Conservation (phyloP, 306 rosid species). For the Carpinus viminea region DNA sequence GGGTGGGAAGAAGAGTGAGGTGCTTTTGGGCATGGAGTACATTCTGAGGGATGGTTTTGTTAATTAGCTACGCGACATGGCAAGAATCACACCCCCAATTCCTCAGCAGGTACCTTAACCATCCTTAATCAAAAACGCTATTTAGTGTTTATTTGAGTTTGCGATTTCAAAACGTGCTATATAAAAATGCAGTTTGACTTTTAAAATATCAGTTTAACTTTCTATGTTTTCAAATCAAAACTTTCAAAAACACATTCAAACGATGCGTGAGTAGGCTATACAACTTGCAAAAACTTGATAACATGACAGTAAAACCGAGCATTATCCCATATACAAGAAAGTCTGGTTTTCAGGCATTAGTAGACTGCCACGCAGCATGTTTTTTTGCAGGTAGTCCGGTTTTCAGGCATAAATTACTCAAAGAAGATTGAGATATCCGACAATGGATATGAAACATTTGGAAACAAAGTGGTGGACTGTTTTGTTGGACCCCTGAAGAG, state of each 20-base stretch:
- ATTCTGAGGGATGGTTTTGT: slow-evolving; percentile 11
- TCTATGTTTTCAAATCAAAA: no score
- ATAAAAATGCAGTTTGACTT: no score
- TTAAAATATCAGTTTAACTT: no score
- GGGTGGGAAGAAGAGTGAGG: slow-evolving; percentile 10
- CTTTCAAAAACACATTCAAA: no score
- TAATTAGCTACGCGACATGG: slow-evolving; percentile 6
- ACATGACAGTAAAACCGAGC: no score
- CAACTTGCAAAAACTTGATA: no score
- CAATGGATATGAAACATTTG: slow-evolving; percentile 13
- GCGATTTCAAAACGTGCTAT: no score
- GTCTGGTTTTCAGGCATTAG: no score
- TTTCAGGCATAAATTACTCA: not conserved
- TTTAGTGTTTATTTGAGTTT: no score
- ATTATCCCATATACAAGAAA: no score
- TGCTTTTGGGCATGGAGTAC: slow-evolving; percentile 11
- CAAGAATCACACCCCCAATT: slow-evolving; percentile 1
- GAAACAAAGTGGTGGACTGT: slow-evolving; percentile 3
- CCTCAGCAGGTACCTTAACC: not conserved
- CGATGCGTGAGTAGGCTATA: no score
- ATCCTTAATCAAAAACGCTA: not conserved
- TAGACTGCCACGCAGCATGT: not conserved
- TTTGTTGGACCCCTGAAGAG: slow-evolving; percentile 12
- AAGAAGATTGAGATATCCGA: slow-evolving; percentile 1
- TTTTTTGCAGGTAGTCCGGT: slow-evolving; percentile 5